phyloP scores from a whole-genome alignment of 177 flowering plant genomes.

The Vitis hybrid region DNA sequence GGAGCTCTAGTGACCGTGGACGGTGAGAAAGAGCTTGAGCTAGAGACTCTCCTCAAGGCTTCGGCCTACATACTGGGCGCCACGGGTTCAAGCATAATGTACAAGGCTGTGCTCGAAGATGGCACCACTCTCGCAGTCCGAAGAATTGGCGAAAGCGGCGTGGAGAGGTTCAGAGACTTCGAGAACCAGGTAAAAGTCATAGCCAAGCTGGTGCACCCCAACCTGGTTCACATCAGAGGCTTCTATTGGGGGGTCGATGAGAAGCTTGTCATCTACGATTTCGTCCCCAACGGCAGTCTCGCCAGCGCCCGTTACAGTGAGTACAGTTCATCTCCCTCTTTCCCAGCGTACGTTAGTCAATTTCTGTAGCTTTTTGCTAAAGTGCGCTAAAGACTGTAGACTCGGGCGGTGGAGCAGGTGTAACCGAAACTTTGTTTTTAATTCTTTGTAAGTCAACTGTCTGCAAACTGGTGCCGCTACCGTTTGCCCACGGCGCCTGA shows the following conservation, averaged over 20 bases:
- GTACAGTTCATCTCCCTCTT: slow-evolving; percentile 15
- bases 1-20: slow-evolving; percentile 80
- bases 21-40: slow-evolving; percentile 73
- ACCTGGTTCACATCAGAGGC: slow-evolving; percentile 74
- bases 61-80: slow-evolving; percentile 94
- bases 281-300: slow-evolving; percentile 89
- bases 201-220: slow-evolving; percentile 82
- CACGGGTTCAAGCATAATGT: slow-evolving; percentile 80
- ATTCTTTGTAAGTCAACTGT: slow-evolving; percentile 39
- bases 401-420: slow-evolving; percentile 46
- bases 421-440: slow-evolving; percentile 34
- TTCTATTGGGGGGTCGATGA: slow-evolving; percentile 90
- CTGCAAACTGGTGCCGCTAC: background rate
- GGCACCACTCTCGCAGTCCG: slow-evolving; percentile 63
- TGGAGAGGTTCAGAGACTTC: slow-evolving; percentile 74
- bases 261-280: slow-evolving; percentile 92
- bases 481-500: slow-evolving; percentile 12
- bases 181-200: slow-evolving; percentile 68
- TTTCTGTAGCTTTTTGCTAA: slow-evolving; percentile 10
- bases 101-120: slow-evolving; percentile 81
- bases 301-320: slow-evolving; percentile 74
- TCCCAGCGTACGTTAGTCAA: slow-evolving; percentile 12
- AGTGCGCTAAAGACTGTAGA: slow-evolving; percentile 3
- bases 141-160: slow-evolving; percentile 67
- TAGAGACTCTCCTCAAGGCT: slow-evolving; percentile 81